Evolutionary conservation across 495 filamentous ascomycete species (phyloP).

Genomic region (Lichina pygmaea): DNA sequence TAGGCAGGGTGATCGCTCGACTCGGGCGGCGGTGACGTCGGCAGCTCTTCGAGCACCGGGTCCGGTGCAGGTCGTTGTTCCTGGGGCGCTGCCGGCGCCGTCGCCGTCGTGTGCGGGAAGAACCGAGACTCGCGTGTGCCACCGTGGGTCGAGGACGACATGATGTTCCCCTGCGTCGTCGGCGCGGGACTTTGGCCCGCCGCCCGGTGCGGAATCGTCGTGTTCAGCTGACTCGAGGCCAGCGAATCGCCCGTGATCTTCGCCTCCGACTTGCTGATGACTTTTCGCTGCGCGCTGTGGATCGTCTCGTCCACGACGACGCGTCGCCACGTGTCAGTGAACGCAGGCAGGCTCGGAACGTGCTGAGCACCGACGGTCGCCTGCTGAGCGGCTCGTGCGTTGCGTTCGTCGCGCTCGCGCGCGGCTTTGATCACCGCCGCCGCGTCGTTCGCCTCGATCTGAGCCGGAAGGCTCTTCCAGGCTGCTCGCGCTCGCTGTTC

Average conservation of each 20-base stretch:
- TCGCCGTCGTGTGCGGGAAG: conserved; percentile 25
- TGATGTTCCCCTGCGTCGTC: too few relatives aligned
- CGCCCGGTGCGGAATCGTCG: neutral
- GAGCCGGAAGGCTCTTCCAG: conserved; percentile 23
- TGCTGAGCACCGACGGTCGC: neutral
- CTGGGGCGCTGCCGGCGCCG: conserved; percentile 3
- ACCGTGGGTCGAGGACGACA: neutral
- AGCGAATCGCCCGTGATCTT: neutral
- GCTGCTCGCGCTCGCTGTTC: conserved; percentile 5
- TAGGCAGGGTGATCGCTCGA: conserved; percentile 44
- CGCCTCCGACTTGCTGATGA: conserved; percentile 5
- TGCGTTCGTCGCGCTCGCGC: conserved; percentile 14
- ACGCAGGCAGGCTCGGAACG: conserved; percentile 12
- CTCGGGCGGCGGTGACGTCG: conserved; percentile 51
- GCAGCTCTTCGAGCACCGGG: conserved; percentile 5
- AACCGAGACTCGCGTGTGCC: conserved; percentile 33
- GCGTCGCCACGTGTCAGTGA: conserved; percentile 39
- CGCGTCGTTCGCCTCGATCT: conserved; percentile 17
- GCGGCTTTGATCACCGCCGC: conserved; percentile 15
- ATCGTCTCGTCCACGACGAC: conserved; percentile 18
- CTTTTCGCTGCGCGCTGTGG: conserved; percentile 12
- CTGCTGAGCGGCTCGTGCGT: conserved; percentile 9
- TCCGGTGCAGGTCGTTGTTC: conserved; percentile 6
- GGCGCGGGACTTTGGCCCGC: neutral
- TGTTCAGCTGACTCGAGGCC: neutral